These are phyloP conservation scores for Bombardia bombarda DNA, from an alignment of 495 filamentous ascomycete genomes.

Conservation along the genomic window DNA sequence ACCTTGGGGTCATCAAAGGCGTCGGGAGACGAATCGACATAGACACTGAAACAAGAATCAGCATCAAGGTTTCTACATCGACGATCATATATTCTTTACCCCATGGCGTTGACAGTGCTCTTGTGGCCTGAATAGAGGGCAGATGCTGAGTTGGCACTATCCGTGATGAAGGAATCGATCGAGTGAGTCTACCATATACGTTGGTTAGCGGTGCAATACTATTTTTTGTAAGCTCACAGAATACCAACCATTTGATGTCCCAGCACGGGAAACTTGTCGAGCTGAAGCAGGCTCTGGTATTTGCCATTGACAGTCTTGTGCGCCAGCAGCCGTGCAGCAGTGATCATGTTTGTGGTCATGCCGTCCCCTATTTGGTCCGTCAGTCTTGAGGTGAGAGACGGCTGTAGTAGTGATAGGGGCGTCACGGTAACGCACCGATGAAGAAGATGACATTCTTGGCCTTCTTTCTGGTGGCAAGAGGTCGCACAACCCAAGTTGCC, in stretches of 20 bases:
- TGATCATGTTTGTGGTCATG: constrained; percentile 75
- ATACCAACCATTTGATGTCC: constrained; percentile 53
- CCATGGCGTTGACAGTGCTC: constrained; percentile 62
- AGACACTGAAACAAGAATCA: constrained; percentile 37
- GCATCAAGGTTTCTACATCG: neutral
- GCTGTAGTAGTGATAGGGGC: no score
- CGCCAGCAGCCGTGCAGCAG: constrained; percentile 61
- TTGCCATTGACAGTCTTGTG: constrained; percentile 69
- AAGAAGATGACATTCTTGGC: constrained; percentile 75
- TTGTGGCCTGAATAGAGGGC: constrained; percentile 71
- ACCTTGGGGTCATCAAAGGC: constrained; percentile 69
- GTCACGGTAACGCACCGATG: constrained; percentile 39
- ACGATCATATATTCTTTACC: constrained; percentile 19
- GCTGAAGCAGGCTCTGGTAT: constrained; percentile 56
- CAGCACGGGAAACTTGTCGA: constrained; percentile 66
- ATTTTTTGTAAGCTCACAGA: neutral
- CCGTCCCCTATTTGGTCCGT: constrained; percentile 43
- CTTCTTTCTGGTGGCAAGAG: constrained; percentile 51
- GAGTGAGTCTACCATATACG: constrained; percentile 46
- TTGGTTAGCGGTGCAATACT: no score
- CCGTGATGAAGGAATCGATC: constrained; percentile 68
- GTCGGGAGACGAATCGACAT: constrained; percentile 57
- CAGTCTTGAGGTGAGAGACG: no score
- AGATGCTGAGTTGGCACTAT: constrained; percentile 68
- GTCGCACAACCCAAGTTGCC: constrained; percentile 64